Conservation (phyloP, 768 basidiomycete species). For the Butyriboletus loyo region DNA sequence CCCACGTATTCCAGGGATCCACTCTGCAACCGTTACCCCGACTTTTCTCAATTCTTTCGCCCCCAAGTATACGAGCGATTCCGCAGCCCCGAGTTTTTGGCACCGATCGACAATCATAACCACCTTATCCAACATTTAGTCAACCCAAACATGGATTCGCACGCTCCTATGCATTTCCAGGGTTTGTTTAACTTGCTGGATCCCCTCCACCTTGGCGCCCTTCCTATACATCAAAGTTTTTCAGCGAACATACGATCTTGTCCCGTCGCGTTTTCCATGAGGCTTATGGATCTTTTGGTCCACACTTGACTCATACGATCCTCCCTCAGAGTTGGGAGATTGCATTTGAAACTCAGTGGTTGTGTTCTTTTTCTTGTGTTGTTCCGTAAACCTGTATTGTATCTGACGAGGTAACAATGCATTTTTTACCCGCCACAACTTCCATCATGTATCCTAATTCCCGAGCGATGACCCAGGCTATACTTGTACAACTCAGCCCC, state of each 20-base stretch:
- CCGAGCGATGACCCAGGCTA: constrained; percentile 43
- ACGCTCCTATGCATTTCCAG: neutral
- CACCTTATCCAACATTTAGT: neutral
- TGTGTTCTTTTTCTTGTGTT: neutral
- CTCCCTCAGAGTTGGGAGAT: neutral
- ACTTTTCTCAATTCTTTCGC: constrained; percentile 32
- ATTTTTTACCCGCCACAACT: neutral
- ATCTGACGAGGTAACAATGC: neutral
- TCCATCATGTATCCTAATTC: neutral
- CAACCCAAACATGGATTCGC: neutral
- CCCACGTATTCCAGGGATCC: constrained; percentile 31
- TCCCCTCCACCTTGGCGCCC: neutral
- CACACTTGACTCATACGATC: neutral
- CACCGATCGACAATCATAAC: neutral
- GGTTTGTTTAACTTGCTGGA: neutral
- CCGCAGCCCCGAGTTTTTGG: neutral
- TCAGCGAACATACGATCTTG: constrained; percentile 4
- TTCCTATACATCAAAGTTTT: neutral
- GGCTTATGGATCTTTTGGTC: constrained; percentile 14
- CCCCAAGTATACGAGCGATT: constrained; percentile 14
- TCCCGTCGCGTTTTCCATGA: constrained; percentile 22
- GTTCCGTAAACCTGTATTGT: constrained; percentile 12
- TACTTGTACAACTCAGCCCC: constrained; percentile 46
- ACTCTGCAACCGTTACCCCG: constrained; percentile 30
- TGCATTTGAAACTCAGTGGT: neutral